phyloP scores from a whole-genome alignment of 2,329 filamentous ascomycete genomes.

The Cryphonectria carpinicola region DNA sequence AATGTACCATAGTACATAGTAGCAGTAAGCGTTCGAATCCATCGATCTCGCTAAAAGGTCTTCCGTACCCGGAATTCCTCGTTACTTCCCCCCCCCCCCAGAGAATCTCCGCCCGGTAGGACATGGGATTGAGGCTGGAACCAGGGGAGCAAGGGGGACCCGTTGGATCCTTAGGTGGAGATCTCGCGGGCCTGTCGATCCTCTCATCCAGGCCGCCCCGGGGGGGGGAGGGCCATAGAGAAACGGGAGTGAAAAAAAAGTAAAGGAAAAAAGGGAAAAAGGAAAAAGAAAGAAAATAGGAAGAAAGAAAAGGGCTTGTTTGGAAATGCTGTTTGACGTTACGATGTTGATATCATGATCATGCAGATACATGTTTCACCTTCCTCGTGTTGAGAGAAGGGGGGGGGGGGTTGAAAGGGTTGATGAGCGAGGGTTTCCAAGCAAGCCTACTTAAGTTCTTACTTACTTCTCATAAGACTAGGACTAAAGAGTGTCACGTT shows the following conservation, averaged over 20 bases:
- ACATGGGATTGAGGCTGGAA: conserved; percentile 6
- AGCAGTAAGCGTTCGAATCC: conserved; percentile 5
- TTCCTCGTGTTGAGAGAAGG: not conserved
- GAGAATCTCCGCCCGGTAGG: conserved; percentile 9
- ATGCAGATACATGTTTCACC: conserved; percentile 3
- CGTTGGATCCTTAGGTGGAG: not conserved
- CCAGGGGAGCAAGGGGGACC: conserved; percentile 1
- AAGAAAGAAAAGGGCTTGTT: not conserved
- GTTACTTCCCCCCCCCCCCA: too few species aligned
- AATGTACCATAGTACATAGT: too few species aligned
- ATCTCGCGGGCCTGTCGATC: conserved; percentile 8
- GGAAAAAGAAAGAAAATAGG: not conserved
- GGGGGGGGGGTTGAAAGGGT: not conserved
- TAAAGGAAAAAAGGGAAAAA: too few species aligned
- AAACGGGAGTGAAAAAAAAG: too few species aligned
- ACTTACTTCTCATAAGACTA: not conserved
- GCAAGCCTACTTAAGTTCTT: not conserved
- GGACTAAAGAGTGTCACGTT: not conserved
- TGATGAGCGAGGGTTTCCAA: too few species aligned
- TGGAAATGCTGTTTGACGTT: not conserved
- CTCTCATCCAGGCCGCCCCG: not conserved
- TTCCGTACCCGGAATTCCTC: not conserved
- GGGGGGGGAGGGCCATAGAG: too few species aligned
- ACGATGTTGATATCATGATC: not conserved
- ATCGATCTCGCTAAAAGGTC: conserved; percentile 16